Base-by-base conservation (phyloP, 495 filamentous ascomycete genomes). In the Penicillium tannophilum region DNA sequence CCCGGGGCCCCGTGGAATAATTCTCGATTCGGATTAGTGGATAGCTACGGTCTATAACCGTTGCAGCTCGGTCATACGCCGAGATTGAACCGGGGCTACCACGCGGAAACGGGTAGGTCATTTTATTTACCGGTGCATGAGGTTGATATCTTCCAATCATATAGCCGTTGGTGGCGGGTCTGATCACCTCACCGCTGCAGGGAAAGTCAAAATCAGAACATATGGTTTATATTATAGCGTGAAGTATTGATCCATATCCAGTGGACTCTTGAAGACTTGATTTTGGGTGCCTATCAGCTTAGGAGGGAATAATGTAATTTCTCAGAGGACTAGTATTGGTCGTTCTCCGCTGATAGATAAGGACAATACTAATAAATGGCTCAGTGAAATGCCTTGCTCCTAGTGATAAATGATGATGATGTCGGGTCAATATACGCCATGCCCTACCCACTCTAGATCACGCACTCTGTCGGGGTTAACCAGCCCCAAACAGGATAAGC, bases 131-230 rank as follows among this genome's bases (percentile, higher is more conserved):
- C 19, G n/a, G 23, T 23, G 43, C 45, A 47, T 24, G 49, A 41
- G 20, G 49, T 41, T 19, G 17, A 52, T 41, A 41, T 41, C 31
- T 20, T 14, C 49, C 49, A 52, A 52, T 52, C 17, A 52, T n/a
- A 20, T 41, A 11, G 6, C 16, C n/a, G n/a, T 14, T 41, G 17
- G 11, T 9, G 46, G 28, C 33, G 49, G 49, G 33, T 52, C 49
- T 39, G 35, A 41, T 9, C 49, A 52, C 49, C 49, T 52, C 49
- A 52, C 49, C 49, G 49, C 49, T 36, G 49, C 35, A 52, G 49
- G 20, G 30, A 23, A 26, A 52, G 31, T 36, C 20, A 52, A 52
- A 41, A 14, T 17, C 16, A 41, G 14, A n/a, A n/a, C 5, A 39
- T 8, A 52, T 24, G 30, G 11, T 11, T 8, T 24, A 24, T 23